phyloP scores from a whole-genome alignment of 1,284 basidiomycete genomes.

The Amylostereum chailletii region DNA sequence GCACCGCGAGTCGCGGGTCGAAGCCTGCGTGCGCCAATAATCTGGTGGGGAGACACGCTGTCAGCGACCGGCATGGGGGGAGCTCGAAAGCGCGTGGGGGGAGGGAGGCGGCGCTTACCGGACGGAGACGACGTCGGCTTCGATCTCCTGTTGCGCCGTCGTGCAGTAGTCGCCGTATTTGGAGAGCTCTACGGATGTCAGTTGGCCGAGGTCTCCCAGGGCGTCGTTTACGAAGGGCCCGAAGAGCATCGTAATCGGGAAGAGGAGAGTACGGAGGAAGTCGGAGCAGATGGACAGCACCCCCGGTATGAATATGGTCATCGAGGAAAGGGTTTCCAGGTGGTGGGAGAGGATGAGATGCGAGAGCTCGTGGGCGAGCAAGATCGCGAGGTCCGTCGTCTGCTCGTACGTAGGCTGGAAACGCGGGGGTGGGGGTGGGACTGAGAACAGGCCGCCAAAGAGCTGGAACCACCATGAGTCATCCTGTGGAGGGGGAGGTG shows the following conservation, averaged over 20 bases:
- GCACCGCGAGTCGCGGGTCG: constrained; percentile 66
- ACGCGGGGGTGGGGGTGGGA: constrained; percentile 24
- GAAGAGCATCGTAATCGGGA: constrained; percentile 82
- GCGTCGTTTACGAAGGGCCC: constrained; percentile 91
- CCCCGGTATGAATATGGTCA: constrained; percentile 74
- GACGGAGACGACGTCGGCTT: constrained; percentile 83
- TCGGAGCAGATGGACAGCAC: constrained; percentile 72
- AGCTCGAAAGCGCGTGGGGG: neutral
- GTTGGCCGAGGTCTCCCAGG: constrained; percentile 69
- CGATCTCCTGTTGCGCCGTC: constrained; percentile 71
- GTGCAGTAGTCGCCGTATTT: constrained; percentile 66
- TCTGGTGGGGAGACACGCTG: constrained; percentile 25
- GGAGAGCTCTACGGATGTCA: constrained; percentile 65
- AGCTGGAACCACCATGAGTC: constrained; percentile 40
- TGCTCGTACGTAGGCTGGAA: constrained; percentile 69
- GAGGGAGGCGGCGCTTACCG: constrained; percentile 33
- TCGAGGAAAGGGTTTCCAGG: constrained; percentile 79
- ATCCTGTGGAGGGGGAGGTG: constrained; percentile 18
- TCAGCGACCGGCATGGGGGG: too few relatives aligned
- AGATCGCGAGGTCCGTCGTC: constrained; percentile 74
- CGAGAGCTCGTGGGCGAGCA: constrained; percentile 83
- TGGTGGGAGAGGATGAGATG: constrained; percentile 86
- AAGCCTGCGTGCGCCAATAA: constrained; percentile 83
- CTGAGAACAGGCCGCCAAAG: constrained; percentile 34
- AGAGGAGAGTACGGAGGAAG: constrained; percentile 66